These are phyloP conservation scores for Pugionium cornutum DNA, from an alignment of 345 rosid species.

Conservation along the genomic window DNA sequence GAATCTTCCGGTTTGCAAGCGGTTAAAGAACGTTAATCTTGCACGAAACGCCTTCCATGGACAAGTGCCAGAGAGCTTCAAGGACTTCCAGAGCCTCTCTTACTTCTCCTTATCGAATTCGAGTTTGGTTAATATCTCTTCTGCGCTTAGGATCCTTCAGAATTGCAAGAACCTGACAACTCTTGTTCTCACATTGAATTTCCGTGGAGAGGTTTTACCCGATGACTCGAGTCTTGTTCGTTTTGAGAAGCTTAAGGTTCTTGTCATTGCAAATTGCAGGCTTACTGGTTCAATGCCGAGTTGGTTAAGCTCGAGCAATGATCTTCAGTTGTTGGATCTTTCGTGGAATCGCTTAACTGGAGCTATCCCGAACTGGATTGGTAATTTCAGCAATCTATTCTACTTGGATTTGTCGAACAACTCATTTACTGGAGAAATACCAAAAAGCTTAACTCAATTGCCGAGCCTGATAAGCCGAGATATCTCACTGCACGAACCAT, in stretches of 20 bases:
- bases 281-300: slow-evolving; percentile 64
- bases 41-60: slow-evolving; percentile 64
- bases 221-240: slow-evolving; percentile 41
- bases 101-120: slow-evolving; percentile 64
- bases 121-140: slow-evolving; percentile 55
- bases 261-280: slow-evolving; percentile 61
- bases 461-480: slow-evolving; percentile 47
- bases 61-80: slow-evolving; percentile 63
- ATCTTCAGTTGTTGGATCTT: slow-evolving; percentile 76
- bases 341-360: slow-evolving; percentile 71
- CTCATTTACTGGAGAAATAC: slow-evolving; percentile 57
- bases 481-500: slow-evolving; percentile 54
- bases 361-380: slow-evolving; percentile 59
- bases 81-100: slow-evolving; percentile 55
- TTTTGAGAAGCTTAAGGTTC: slow-evolving; percentile 62
- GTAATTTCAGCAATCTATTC: slow-evolving; percentile 49
- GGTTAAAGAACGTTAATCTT: slow-evolving; percentile 56
- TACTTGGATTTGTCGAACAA: slow-evolving; percentile 74
- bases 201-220: slow-evolving; percentile 60
- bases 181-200: slow-evolving; percentile 68
- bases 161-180: slow-evolving; percentile 63
- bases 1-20: slow-evolving; percentile 57
- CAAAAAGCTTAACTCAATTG: slow-evolving; percentile 51
- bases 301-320: slow-evolving; percentile 56
- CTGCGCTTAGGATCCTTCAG: slow-evolving; percentile 60